Evolutionary conservation across 2,329 filamentous ascomycete genomes (phyloP).

Genomic region (Pseudopithomyces maydicus): DNA sequence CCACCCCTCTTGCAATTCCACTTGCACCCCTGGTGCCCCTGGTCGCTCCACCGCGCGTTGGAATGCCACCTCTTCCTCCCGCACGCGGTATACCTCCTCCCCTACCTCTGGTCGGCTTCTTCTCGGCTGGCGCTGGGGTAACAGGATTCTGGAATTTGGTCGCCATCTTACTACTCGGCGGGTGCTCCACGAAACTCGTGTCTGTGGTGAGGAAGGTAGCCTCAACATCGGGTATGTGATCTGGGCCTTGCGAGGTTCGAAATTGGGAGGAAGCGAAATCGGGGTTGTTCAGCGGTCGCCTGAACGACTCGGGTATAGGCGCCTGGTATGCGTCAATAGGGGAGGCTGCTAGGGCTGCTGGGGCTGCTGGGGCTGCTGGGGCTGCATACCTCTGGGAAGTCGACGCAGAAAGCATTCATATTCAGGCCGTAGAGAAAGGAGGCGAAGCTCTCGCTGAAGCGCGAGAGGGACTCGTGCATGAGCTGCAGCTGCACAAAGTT

Average conservation of each 20-base stretch:
- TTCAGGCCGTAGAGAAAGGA: constrained; percentile 95
- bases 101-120: constrained; percentile 27
- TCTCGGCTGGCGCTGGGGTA: constrained; percentile 33
- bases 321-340: constrained; percentile 51
- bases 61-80: constrained; percentile 40
- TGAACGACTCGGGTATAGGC: constrained; percentile 83
- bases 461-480: constrained; percentile 91
- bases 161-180: constrained; percentile 60
- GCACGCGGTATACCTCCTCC: constrained; percentile 44
- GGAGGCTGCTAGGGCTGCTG: not conserved
- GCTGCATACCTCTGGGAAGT: constrained; percentile 83
- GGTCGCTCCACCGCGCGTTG: constrained; percentile 36
- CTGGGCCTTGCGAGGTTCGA: constrained; percentile 29
- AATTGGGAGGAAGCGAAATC: constrained; percentile 21
- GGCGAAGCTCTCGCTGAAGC: constrained; percentile 95
- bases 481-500: constrained; percentile 98
- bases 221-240: constrained; percentile 57
- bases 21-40: constrained; percentile 41
- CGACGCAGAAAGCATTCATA: constrained; percentile 99
- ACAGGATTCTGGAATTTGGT: constrained; percentile 48
- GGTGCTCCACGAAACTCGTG: constrained; percentile 88
- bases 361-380: constrained; percentile 5
- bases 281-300: constrained; percentile 42
- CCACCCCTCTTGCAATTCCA: constrained; percentile 42
- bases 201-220: constrained; percentile 94